phyloP scores from a whole-genome alignment of 2,329 filamentous ascomycete species.

The Neopestalotiopsis sp. region DNA sequence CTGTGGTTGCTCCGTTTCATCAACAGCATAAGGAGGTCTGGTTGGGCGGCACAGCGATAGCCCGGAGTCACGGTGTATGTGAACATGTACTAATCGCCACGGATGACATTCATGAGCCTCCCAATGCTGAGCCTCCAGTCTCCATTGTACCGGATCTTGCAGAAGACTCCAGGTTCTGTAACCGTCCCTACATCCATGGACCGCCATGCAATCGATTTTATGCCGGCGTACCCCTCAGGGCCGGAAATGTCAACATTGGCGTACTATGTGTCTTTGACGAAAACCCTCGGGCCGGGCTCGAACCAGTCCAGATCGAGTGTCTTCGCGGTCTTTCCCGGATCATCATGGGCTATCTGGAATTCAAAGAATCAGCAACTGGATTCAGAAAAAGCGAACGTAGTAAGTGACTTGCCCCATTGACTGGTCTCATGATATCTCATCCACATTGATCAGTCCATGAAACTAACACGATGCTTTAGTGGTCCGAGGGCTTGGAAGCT shows the following conservation, averaged over 20 bases:
- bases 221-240: constrained; percentile 26
- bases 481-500: constrained; percentile 29
- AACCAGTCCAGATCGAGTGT: constrained; percentile 13
- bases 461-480: constrained; percentile 10
- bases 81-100: constrained; percentile 33
- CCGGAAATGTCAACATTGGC: constrained; percentile 24
- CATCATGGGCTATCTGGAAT: constrained; percentile 25
- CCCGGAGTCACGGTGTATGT: constrained; percentile 36
- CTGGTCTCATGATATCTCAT: neutral
- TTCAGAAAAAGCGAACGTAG: constrained; percentile 26
- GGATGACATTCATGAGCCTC: neutral
- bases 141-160: constrained; percentile 41
- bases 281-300: constrained; percentile 17
- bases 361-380: constrained; percentile 17
- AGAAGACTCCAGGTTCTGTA: constrained; percentile 34
- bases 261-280: constrained; percentile 23
- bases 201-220: constrained; percentile 29
- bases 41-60: constrained; percentile 37
- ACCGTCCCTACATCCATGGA: neutral
- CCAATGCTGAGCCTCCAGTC: constrained; percentile 33
- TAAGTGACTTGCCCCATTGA: neutral
- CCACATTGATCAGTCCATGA: neutral
- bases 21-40: constrained; percentile 24
- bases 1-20: constrained; percentile 36
- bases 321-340: constrained; percentile 25